These are phyloP conservation scores for Geosmithia putterillii DNA, from an alignment of 2,329 filamentous ascomycete genomes.

Conservation along the genomic window DNA sequence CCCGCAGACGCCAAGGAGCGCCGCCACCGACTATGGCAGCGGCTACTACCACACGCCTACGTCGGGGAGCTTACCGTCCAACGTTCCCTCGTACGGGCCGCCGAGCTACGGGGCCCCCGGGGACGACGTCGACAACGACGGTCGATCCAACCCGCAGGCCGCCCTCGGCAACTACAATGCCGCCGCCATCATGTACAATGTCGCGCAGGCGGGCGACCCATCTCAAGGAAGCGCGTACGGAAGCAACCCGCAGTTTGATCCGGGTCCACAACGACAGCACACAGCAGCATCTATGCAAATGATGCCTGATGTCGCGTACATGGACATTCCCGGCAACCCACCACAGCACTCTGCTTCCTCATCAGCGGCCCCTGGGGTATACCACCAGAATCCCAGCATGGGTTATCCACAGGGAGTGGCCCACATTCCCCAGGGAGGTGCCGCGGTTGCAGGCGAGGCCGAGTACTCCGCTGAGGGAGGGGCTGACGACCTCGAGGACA, in stretches of 20 bases:
- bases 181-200: slow-evolving; percentile 67
- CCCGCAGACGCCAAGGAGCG: slow-evolving; percentile 34
- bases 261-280: slow-evolving; percentile 22
- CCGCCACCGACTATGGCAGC: slow-evolving; percentile 41
- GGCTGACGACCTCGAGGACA: slow-evolving; percentile 25
- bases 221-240: slow-evolving; percentile 64
- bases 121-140: too few relatives aligned
- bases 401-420: slow-evolving; percentile 28
- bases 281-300: slow-evolving; percentile 58
- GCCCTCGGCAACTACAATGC: slow-evolving; percentile 47
- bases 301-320: slow-evolving; percentile 35
- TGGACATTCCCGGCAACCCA: slow-evolving; percentile 20
- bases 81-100: slow-evolving; percentile 43
- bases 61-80: slow-evolving; percentile 37
- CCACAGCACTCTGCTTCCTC: slow-evolving; percentile 27
- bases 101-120: slow-evolving; percentile 51
- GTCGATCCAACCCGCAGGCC: slow-evolving; percentile 37
- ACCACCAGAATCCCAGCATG: slow-evolving; percentile 49
- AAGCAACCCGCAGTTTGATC: slow-evolving; percentile 62
- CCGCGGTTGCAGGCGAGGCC: not conserved
- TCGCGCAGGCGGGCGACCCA: slow-evolving; percentile 48
- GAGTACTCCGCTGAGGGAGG: slow-evolving; percentile 13
- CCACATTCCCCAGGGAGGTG: slow-evolving; percentile 23
- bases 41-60: slow-evolving; percentile 46
- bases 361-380: slow-evolving; percentile 53